Percentiles rank a stretch among this genome's conserved stretches.
These are phyloP conservation scores for Backusella westeae DNA, from an alignment of 192 early-diverging fungal genomes.

Conservation along the genomic window DNA sequence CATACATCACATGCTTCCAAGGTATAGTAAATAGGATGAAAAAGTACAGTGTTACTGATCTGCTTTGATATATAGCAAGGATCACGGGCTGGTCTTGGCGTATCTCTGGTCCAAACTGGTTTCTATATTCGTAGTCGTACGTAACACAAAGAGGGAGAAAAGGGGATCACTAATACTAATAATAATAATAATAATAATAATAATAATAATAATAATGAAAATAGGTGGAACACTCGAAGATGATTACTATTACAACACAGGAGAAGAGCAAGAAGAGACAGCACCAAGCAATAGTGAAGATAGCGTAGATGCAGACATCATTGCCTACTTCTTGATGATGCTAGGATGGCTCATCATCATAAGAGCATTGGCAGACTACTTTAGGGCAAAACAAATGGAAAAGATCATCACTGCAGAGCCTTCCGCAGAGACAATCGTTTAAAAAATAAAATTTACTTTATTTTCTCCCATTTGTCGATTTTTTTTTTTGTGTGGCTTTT, in stretches of 20 bases:
- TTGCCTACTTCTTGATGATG: constrained; percentile 74
- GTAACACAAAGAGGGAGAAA: neutral
- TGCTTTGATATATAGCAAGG: constrained; percentile 48
- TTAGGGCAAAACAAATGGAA: constrained; percentile 69
- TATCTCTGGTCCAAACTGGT: constrained; percentile 79
- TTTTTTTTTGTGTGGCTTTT: constrained; percentile 1
- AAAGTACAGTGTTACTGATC: neutral
- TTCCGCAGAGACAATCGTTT: constrained; percentile 29
- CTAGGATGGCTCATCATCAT: constrained; percentile 74
- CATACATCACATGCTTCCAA: constrained; percentile 89
- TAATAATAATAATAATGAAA: neutral
- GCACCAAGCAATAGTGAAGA: constrained; percentile 2
- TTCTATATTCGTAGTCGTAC: constrained; percentile 64
- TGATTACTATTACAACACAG: constrained; percentile 34
- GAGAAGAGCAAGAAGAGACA: constrained; percentile 13
- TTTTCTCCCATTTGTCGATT: neutral
- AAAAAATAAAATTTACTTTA: neutral
- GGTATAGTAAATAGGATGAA: constrained; percentile 21
- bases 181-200: too few species aligned
- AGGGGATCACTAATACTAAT: neutral
- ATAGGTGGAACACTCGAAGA: constrained; percentile 30
- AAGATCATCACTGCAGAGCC: constrained; percentile 51
- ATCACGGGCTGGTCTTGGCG: constrained; percentile 75
- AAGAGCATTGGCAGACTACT: constrained; percentile 69
- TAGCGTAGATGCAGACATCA: constrained; percentile 34